Percentiles rank a stretch among this genome's conserved stretches.
Conservation (phyloP, 352 stramenopile species). For the Phytophthora crassamura region DNA sequence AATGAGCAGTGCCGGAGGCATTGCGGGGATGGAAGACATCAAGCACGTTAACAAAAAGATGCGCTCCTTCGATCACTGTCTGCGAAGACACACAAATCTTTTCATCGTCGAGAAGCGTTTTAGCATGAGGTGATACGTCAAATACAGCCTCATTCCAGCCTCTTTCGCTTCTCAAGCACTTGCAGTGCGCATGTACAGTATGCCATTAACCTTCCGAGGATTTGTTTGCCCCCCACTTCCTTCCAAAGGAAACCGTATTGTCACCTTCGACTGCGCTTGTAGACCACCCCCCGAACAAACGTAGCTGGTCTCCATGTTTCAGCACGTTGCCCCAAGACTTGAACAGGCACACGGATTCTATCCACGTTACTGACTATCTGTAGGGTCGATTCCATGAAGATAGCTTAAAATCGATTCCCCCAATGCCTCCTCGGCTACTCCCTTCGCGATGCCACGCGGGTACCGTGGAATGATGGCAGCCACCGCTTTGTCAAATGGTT, state of each 20-base stretch:
- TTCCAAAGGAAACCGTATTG: constrained; percentile 12
- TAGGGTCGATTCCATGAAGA: constrained; percentile 12
- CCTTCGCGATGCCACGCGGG: no score
- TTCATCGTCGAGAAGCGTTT: not conserved
- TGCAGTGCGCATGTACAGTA: not conserved
- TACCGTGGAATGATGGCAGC: no score
- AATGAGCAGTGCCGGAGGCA: no score
- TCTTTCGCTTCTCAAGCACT: constrained; percentile 3
- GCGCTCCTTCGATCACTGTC: no score
- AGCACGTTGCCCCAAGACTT: no score
- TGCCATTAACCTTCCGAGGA: constrained; percentile 2
- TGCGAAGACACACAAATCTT: not conserved
- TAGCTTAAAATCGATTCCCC: constrained; percentile 14
- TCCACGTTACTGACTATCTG: not conserved
- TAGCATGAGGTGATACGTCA: not conserved
- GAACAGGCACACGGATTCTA: no score
- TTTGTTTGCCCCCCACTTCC: constrained; percentile 1
- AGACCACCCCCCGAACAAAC: constrained; percentile 7
- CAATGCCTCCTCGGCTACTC: no score
- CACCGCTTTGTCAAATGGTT: no score
- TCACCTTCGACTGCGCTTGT: constrained; percentile 10
- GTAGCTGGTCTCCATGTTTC: not conserved
- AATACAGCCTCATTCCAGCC: no score
- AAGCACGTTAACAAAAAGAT: no score
- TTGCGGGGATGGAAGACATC: no score